Conservation (phyloP, 306 rosid genomes). For the Biancaea sappan region DNA sequence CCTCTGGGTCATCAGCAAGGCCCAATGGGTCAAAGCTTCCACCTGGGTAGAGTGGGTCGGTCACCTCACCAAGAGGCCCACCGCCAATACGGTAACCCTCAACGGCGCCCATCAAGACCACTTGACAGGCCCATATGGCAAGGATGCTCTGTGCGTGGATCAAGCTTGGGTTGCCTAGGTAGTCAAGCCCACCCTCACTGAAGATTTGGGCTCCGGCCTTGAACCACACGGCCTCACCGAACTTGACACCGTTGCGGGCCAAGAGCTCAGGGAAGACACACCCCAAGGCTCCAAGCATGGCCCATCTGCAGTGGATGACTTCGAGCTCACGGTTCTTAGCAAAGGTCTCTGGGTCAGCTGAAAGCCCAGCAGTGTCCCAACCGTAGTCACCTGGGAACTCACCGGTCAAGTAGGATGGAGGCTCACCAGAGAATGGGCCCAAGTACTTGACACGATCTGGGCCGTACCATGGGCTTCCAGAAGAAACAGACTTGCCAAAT, state of each 20-base stretch:
- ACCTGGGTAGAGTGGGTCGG: slow-evolving; percentile 90
- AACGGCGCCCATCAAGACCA: slow-evolving; percentile 81
- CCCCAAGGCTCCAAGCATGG: slow-evolving; percentile 92
- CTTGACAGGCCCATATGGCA: slow-evolving; percentile 88
- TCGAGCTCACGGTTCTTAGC: slow-evolving; percentile 80
- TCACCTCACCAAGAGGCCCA: slow-evolving; percentile 87
- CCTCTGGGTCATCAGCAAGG: slow-evolving; percentile 92
- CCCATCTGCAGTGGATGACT: slow-evolving; percentile 87
- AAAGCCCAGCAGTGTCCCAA: slow-evolving; percentile 94
- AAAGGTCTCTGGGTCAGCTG: slow-evolving; percentile 88
- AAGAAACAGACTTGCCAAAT: slow-evolving; percentile 37
- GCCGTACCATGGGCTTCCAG: slow-evolving; percentile 86
- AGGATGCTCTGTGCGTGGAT: slow-evolving; percentile 91
- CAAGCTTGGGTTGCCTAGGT: slow-evolving; percentile 93
- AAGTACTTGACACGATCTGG: slow-evolving; percentile 93
- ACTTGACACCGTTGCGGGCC: slow-evolving; percentile 84
- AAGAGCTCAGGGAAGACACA: slow-evolving; percentile 85
- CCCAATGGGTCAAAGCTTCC: slow-evolving; percentile 99
- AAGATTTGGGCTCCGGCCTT: slow-evolving; percentile 93
- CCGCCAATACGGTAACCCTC: slow-evolving; percentile 93
- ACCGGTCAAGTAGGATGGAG: slow-evolving; percentile 72
- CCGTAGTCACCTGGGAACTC: slow-evolving; percentile 92
- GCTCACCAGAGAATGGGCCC: slow-evolving; percentile 89
- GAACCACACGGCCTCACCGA: slow-evolving; percentile 93
- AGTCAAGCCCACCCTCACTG: slow-evolving; percentile 93